Evolutionary conservation across 148 eudicot species (phyloP).

Genomic region (Nepenthes gracilis): DNA sequence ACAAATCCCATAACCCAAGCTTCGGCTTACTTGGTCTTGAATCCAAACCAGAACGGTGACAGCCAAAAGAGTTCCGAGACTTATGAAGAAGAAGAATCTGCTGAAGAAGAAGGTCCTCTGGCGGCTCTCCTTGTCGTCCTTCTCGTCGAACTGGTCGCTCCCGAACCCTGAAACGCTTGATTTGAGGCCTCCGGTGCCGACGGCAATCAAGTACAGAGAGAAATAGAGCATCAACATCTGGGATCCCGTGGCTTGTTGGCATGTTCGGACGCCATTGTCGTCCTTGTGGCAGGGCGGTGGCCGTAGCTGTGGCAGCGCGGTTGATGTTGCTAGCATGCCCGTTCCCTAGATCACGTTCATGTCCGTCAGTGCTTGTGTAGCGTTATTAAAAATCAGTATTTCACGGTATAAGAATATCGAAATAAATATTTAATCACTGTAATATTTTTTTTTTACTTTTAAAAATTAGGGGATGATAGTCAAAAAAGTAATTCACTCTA

Average conservation of each 20-base stretch:
- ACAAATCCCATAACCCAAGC: slow-evolving; percentile 77
- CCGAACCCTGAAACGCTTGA: slow-evolving; percentile 75
- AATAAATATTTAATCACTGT: no score
- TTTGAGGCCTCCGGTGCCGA: slow-evolving; percentile 63
- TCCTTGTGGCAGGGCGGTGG: slow-evolving; percentile 49
- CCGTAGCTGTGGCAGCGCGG: slow-evolving; percentile 45
- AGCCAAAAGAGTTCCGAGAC: slow-evolving; percentile 67
- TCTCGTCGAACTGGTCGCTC: slow-evolving; percentile 56
- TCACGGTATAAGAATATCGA: no score
- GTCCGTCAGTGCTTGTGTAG: no score
- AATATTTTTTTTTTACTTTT: neutral
- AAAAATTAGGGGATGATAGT: neutral
- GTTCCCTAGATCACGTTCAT: slow-evolving; percentile 39
- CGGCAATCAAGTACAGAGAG: slow-evolving; percentile 43
- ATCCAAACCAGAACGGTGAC: slow-evolving; percentile 81
- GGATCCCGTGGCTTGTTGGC: slow-evolving; percentile 46
- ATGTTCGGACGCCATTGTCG: slow-evolving; percentile 8
- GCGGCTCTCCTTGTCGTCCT: slow-evolving; percentile 53
- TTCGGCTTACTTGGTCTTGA: slow-evolving; percentile 73
- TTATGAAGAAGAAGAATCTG: slow-evolving; percentile 85
- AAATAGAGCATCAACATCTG: slow-evolving; percentile 36
- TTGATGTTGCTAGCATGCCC: slow-evolving; percentile 46
- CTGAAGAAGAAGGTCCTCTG: slow-evolving; percentile 88
- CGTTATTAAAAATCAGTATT: no score
- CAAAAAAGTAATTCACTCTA: neutral